Percentiles rank a stretch among this genome's conserved stretches.
phyloP scores from a whole-genome alignment of 1,139 yeast species.

The Nakaseomyces bracarensis region DNA sequence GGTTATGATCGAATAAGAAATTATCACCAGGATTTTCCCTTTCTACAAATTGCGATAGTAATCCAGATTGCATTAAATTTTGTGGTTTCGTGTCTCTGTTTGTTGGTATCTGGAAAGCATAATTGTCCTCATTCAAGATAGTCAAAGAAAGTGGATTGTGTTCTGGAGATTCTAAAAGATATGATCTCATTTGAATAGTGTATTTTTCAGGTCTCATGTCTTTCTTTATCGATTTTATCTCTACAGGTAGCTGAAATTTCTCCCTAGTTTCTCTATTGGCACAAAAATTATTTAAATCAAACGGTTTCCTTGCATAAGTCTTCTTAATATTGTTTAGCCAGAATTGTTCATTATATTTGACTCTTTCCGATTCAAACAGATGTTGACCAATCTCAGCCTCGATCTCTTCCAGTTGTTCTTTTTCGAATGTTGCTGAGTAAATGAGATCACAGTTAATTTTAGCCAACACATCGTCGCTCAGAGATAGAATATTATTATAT shows the following conservation, averaged over 20 bases:
- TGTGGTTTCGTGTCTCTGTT: constrained; percentile 10
- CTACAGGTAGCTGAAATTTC: constrained; percentile 16
- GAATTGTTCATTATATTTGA: constrained; percentile 13
- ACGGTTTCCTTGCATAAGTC: constrained; percentile 8
- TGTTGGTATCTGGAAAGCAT: constrained; percentile 17
- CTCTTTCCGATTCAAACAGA: constrained; percentile 12
- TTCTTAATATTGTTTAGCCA: constrained; percentile 13
- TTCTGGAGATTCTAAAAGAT: constrained; percentile 13
- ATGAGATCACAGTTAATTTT: constrained; percentile 15
- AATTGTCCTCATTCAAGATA: constrained; percentile 16
- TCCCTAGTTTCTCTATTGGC: constrained; percentile 1
- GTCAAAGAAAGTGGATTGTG: constrained; percentile 23
- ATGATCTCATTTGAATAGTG: constrained; percentile 21
- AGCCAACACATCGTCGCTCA: constrained; percentile 8
- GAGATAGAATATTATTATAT: constrained; percentile 17
- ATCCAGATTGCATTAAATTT: constrained; percentile 20
- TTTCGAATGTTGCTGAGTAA: constrained; percentile 15
- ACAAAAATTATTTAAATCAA: constrained; percentile 6
- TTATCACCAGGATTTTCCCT: constrained; percentile 10
- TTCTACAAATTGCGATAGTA: constrained; percentile 11
- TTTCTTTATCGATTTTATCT: constrained; percentile 13
- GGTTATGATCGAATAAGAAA: constrained; percentile 18
- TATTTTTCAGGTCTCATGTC: constrained; percentile 26
- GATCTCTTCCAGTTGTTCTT: constrained; percentile 9
- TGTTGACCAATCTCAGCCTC: constrained; percentile 14